A percentile compares a stretch with the other conserved stretches of the same genome.
phyloP scores from a whole-genome alignment of 75 land plant species.

The Pinus albicaulis region DNA sequence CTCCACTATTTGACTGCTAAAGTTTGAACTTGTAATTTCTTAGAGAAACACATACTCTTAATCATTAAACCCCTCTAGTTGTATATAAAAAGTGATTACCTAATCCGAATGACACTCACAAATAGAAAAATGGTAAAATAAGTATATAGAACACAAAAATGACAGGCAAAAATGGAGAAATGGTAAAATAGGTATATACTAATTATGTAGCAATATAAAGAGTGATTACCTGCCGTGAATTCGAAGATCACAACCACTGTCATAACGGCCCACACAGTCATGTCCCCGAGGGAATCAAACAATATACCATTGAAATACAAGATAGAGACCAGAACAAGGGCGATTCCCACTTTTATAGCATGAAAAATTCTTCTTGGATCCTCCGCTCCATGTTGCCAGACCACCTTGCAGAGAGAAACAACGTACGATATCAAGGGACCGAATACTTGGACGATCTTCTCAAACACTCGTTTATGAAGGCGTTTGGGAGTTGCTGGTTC shows the following conservation, averaged over 20 bases:
- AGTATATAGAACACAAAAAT: no score
- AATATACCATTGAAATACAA: conserved; percentile 39
- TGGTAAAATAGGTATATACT: no score
- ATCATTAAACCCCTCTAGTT: no score
- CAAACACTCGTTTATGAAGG: background rate
- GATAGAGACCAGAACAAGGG: conserved; percentile 46
- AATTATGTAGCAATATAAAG: no score
- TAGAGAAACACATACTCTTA: no score
- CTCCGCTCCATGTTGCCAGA: background rate
- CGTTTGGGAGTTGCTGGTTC: background rate
- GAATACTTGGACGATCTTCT: background rate
- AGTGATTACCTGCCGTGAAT: conserved; percentile 56
- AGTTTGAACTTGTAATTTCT: no score
- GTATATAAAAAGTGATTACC: no score
- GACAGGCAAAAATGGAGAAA: no score
- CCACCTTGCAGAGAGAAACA: background rate
- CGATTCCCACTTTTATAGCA: conserved; percentile 54
- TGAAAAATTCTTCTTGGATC: conserved; percentile 43
- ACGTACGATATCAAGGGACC: background rate
- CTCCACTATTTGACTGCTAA: no score
- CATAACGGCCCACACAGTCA: conserved; percentile 68
- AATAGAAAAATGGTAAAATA: no score
- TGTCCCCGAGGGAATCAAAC: conserved; percentile 37
- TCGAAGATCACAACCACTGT: conserved; percentile 82
- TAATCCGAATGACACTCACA: no score